Evolutionary conservation across 2,329 filamentous ascomycete genomes (phyloP), one percentile per base, ranked within the genome.

Genomic region (Diaporthe nobilis): DNA sequence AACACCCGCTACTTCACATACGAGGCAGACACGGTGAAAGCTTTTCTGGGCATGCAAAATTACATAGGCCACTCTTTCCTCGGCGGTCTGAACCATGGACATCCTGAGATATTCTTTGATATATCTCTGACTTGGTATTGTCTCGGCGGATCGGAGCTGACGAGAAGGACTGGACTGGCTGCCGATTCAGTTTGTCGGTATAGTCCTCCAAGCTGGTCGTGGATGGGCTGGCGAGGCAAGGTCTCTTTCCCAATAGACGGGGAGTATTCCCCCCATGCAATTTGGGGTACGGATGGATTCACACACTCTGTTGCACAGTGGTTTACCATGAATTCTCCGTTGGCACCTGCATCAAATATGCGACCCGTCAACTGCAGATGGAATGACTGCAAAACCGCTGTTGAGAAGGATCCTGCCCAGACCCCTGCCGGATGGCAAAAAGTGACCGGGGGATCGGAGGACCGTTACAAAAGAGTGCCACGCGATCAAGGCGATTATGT

Each of bases 191-290:
- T 1, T 34, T 34, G 34, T 10, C 8, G 34, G 34, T 1, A 34
- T 34, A 34, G n/a, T 25, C 57, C 20, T 8, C 57, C 57, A 7
- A 60, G 34, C 4, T 60, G 34, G 57, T 60, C 57, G 4, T 60
- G 57, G 57, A 60, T 60, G 57, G 57, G 57, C 2, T 60, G 57
- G 57, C 20, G 13, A 5, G 34, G 57, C 10, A 0, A 1, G 0
- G 22, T 39, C 20, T 6, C 3, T 7, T 39, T 60, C 34, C 17
- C 5, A 3, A 2, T 0, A 1, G 34, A 60, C 34, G 1, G 2
- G 5, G 57, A 60, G 22, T 55, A 22, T 49, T 28, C 28, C 28
- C 28, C 28, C n/a, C n/a, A n/a, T n/a, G n/a, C n/a, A n/a, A n/a
- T n/a, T n/a, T n/a, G n/a, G n/a, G n/a, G n/a, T n/a, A n/a, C n/a